These are phyloP conservation scores for Dactylorhiza incarnata DNA, from an alignment of 106 monocot species.

Conservation along the genomic window DNA sequence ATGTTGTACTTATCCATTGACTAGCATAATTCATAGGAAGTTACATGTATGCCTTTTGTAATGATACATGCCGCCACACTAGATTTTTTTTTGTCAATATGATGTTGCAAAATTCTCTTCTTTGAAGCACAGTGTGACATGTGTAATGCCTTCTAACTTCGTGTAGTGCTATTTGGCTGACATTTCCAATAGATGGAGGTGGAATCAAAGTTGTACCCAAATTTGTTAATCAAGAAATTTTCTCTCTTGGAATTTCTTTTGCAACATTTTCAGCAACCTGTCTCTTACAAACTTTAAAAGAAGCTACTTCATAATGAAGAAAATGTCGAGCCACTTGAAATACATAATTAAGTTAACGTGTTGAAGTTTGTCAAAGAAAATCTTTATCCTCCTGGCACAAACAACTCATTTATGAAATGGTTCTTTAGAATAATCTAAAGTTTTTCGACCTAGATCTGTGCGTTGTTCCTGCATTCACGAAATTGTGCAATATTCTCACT, in stretches of 20 bases:
- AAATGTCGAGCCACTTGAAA: not conserved
- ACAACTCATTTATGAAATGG: not conserved
- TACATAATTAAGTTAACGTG: not conserved
- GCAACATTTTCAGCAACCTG: too few species aligned
- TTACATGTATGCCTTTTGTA: too few species aligned
- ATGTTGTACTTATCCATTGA: not conserved
- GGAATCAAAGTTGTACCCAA: too few species aligned
- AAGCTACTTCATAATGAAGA: not conserved
- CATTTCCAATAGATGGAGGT: too few species aligned
- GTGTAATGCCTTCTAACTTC: not conserved
- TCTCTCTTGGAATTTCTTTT: too few species aligned
- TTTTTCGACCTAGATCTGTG: not conserved
- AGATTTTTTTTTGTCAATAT: too few species aligned
- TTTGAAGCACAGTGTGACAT: not conserved
- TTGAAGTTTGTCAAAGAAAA: not conserved
- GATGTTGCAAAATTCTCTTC: too few species aligned
- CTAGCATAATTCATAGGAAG: too few species aligned
- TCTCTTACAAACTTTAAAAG: too few species aligned
- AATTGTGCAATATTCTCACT: not conserved
- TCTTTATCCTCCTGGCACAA: not conserved
- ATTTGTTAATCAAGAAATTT: too few species aligned
- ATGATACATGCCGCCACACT: too few species aligned
- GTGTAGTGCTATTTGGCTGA: not conserved
- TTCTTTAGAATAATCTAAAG: constrained; percentile 1
- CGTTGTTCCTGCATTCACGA: not conserved